Base-by-base conservation (phyloP, 495 filamentous ascomycete genomes). In the Penicillium mononematosum region DNA sequence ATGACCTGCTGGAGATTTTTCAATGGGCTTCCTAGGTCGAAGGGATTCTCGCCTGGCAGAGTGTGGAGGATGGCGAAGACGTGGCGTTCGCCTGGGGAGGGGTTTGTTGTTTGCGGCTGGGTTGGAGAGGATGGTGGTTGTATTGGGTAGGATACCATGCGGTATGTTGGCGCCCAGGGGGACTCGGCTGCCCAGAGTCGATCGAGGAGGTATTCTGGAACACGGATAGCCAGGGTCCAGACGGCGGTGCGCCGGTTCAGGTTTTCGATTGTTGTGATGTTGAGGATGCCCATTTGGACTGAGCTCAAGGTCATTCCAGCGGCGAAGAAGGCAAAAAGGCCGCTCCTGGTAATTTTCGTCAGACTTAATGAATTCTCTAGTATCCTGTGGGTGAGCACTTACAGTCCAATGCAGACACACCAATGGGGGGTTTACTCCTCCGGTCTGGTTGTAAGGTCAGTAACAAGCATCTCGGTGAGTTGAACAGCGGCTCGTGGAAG, bases 191-290 rank as follows among this genome's bases (percentile, higher is more conserved):
- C 52, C 64, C 64, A 70, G 36, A 72, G 61, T 55, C 67, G 64
- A 53, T 73, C 66, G 74, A 78, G 55, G 47, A 76, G 44, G 58
- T 76, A 58, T 61, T 81, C 59, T 61, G 83, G 88, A 31, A 91
- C 82, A n/a, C 84, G 82, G 16, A 96, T 78, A 9, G 92, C 92
- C 6, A 97, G 74, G 24, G 84, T 83, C 73, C 89, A 87, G 12
- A 88, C 83, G 34, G 81, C 82, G 20, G 74, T 79, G 22, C 76
- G 78, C 38, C 78, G 78, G 34, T 78, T 83, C 19, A 96, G 69
- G 49, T 86, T 85, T 67, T 97, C 92, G 41, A 97, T 85, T 11
- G 91, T 94, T 1, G 90, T 93, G 41, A 88, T 74, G 62, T 96
- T 96, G 27, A 77, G 53, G 32, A 85, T 64, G 44, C 85, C 82